Evolutionary conservation across 1,139 yeast genomes (phyloP).

Genomic region (Debaryomyces fabryi): DNA sequence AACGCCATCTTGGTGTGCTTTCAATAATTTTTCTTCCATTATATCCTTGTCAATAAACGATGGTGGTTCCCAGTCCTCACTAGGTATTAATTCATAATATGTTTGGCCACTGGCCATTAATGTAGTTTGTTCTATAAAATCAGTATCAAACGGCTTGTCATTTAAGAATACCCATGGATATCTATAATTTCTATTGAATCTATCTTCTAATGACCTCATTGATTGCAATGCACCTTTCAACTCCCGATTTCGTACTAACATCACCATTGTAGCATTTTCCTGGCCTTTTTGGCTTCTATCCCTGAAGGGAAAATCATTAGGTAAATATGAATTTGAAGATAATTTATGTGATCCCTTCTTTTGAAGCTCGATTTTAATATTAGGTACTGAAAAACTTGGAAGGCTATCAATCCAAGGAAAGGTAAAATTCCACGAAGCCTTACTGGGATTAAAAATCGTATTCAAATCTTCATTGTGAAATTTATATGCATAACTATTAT

Average conservation of each 20-base stretch:
- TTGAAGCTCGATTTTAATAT: not conserved
- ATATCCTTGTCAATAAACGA: conserved; percentile 34
- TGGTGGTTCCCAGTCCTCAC: conserved; percentile 48
- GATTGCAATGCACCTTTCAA: conserved; percentile 44
- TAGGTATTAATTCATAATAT: conserved; percentile 46
- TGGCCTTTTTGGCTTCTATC: conserved; percentile 42
- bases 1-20: conserved; percentile 28
- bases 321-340: conserved; percentile 47
- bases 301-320: conserved; percentile 26
- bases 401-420: not conserved
- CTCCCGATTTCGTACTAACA: conserved; percentile 49
- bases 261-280: conserved; percentile 55
- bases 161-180: conserved; percentile 53
- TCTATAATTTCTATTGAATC: conserved; percentile 47
- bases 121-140: conserved; percentile 57
- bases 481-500: not conserved
- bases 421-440: not conserved
- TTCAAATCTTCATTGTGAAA: conserved; percentile 4
- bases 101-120: conserved; percentile 85
- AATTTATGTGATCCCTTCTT: conserved; percentile 30
- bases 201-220: conserved; percentile 48
- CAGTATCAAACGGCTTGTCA: conserved; percentile 45
- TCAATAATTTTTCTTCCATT: conserved; percentile 27
- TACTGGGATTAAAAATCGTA: not conserved
- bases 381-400: not conserved